Conservation (phyloP, 2,329 filamentous ascomycete genomes). For the Cercospora janseana region DNA sequence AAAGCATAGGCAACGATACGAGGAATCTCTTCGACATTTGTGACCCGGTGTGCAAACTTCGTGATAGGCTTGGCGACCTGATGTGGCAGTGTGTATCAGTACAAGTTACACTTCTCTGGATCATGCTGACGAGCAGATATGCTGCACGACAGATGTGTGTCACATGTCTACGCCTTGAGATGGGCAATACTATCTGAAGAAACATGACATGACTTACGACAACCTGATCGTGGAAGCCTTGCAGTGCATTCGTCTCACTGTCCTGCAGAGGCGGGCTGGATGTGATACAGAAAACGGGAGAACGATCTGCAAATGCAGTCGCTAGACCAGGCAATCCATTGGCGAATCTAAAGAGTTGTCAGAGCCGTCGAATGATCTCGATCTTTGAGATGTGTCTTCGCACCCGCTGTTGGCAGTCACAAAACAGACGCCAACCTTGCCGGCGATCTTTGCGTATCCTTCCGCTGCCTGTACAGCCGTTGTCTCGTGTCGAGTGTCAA, state of each 20-base stretch:
- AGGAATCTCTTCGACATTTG: conserved; percentile 47
- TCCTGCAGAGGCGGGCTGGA: conserved; percentile 47
- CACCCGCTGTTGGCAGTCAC: conserved; percentile 51
- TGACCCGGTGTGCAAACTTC: conserved; percentile 49
- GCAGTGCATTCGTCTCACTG: conserved; percentile 48
- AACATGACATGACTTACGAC: conserved; percentile 32
- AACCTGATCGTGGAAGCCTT: conserved; percentile 50
- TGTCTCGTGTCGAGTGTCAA: conserved; percentile 51
- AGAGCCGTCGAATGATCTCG: background rate
- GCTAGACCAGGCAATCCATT: conserved; percentile 49
- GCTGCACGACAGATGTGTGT: no score
- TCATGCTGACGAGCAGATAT: no score
- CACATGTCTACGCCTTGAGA: no score
- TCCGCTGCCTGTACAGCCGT: conserved; percentile 51
- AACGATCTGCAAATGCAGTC: conserved; percentile 48
- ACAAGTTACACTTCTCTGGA: no score
- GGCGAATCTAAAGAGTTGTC: conserved; percentile 40
- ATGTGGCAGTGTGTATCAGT: no score
- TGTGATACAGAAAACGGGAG: conserved; percentile 48
- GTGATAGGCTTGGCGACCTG: conserved; percentile 42
- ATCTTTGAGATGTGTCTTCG: background rate
- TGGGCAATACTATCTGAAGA: no score
- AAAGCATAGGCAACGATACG: conserved; percentile 46
- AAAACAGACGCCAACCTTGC: conserved; percentile 48
- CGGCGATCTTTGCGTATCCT: conserved; percentile 47